Evolutionary conservation across 768 basidiomycete genomes (phyloP), one percentile per base, ranked within the genome.

Genomic region (Galerina marginata): DNA sequence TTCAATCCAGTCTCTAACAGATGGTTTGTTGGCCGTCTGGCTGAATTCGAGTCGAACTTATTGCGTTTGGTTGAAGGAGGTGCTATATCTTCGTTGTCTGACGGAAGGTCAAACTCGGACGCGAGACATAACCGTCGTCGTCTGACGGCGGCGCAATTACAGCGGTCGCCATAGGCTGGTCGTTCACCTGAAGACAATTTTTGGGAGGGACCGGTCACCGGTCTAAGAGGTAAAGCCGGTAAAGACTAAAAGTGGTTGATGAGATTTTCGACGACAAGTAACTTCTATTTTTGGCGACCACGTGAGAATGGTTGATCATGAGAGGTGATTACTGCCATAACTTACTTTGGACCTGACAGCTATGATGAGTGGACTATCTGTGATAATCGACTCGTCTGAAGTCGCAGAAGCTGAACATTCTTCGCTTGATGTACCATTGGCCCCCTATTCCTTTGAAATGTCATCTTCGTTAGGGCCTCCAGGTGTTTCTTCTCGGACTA

Each of bases 81-180:
- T 15, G 78, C 60, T 49, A 57, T 71, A 63, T 62, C 79, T 20
- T 79, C 69, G 11, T 71, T 69, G 39, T 71, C 78, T 2, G 72
- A 71, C 60, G 57, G 77, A 20, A 88, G 64, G 62, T 88, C 85
- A 65, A 93, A 90, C 40, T 86, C 84, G 1, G 90, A 20, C 20
- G 92, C 1, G 87, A 89, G 9, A 86, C 82, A 71, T 91, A 90
- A 0, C 90, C 89, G 65, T 89, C 88, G 61, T 84, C 85, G 7
- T 80, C 75, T 33, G 69, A 68, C 2, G 66, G 52, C n/a, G 66
- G 72, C 2, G 74, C 69, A 16, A 82, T 67, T 4, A 72, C 61
- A 11, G 53, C 23, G 12, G 14, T 26, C 6, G 51, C 76, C 14
- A 69, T 74, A 3, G 67, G 77, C 14, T 68, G 75, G 16, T 72